Percentiles rank a stretch among this genome's conserved stretches.
phyloP scores from a whole-genome alignment of 768 basidiomycete species.

The Lactarius sanguifluus region DNA sequence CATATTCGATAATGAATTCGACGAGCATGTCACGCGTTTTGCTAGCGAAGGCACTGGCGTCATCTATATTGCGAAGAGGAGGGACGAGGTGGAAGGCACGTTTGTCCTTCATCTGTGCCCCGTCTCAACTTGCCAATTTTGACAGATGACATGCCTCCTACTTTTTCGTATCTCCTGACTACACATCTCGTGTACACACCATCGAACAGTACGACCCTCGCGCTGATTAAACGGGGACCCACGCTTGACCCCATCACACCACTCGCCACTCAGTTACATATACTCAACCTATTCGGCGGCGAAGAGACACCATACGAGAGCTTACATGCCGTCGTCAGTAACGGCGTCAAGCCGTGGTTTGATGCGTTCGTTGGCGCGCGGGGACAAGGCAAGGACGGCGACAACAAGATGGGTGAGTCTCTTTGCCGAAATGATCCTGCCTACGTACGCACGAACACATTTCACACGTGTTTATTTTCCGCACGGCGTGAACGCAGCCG shows the following conservation, averaged over 20 bases:
- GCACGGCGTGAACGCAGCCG: background rate
- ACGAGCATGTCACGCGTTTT: constrained; percentile 74
- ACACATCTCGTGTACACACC: constrained; percentile 77
- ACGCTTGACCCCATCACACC: constrained; percentile 79
- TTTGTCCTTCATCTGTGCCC: constrained; percentile 7
- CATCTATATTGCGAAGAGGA: constrained; percentile 79
- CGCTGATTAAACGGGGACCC: constrained; percentile 90
- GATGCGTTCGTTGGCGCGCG: constrained; percentile 94
- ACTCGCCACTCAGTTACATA: constrained; percentile 82
- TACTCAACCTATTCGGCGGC: constrained; percentile 87
- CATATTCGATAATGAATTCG: constrained; percentile 70
- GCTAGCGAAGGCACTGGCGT: constrained; percentile 73
- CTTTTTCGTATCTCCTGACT: constrained; percentile 65
- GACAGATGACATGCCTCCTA: constrained; percentile 64
- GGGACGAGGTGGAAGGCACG: constrained; percentile 72
- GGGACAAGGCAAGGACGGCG: constrained; percentile 69
- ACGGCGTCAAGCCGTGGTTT: constrained; percentile 96
- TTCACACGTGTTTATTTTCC: background rate
- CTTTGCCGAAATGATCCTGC: background rate
- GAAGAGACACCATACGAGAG: constrained; percentile 94
- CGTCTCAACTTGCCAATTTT: constrained; percentile 14
- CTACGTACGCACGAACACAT: background rate
- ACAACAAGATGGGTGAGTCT: constrained; percentile 73
- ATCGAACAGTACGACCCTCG: constrained; percentile 80
- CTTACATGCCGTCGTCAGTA: constrained; percentile 91